phyloP scores from a whole-genome alignment of 1,139 yeast genomes.

The Torulaspora globosa region DNA sequence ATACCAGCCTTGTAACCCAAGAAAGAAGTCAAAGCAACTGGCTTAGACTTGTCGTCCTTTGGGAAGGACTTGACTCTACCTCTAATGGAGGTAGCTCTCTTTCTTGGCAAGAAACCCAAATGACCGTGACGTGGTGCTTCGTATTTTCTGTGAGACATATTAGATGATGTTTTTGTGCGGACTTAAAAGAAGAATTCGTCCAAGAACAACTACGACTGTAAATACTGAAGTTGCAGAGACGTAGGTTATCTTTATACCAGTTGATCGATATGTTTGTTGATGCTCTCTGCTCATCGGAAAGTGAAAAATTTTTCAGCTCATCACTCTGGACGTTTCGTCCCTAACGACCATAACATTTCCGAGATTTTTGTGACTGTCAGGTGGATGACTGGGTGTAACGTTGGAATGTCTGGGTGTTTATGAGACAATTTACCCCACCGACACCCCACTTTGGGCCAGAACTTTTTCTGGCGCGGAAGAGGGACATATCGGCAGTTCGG shows the following conservation, averaged over 20 bases:
- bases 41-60: constrained; percentile 96
- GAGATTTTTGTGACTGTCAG: not conserved
- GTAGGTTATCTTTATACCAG: not conserved
- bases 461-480: not conserved
- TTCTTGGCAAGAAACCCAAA: constrained; percentile 98
- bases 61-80: constrained; percentile 99
- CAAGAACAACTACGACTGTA: not conserved
- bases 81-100: constrained; percentile 98
- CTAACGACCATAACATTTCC: not conserved
- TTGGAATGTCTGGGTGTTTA: not conserved
- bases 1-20: constrained; percentile 99
- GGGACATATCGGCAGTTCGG: not conserved
- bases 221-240: not conserved
- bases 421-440: too few relatives aligned
- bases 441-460: not conserved
- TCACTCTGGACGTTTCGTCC: not conserved
- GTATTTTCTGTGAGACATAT: constrained; percentile 99
- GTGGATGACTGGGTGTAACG: too few relatives aligned
- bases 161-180: constrained; percentile 15
- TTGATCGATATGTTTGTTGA: not conserved
- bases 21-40: constrained; percentile 99
- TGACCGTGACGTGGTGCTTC: constrained; percentile 99
- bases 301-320: not conserved
- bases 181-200: not conserved
- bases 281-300: not conserved